Conservation (phyloP, 495 filamentous ascomycete genomes). For the Neurospora sp. region DNA sequence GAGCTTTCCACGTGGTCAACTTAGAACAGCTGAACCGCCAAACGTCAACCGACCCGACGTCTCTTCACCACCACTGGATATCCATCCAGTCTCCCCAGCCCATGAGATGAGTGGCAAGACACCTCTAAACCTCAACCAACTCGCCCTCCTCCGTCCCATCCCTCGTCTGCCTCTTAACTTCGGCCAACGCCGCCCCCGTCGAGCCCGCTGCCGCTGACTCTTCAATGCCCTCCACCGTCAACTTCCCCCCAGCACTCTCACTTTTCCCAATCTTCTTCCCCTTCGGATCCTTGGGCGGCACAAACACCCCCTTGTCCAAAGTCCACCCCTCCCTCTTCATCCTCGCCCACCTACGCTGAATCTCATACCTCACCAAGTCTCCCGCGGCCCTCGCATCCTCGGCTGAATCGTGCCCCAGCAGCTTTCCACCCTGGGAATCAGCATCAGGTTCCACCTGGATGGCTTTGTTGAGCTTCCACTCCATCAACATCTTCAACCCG, state of each 20-base stretch:
- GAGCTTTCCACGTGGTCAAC: too few relatives aligned
- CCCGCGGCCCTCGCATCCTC: constrained; percentile 87
- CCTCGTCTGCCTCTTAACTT: neutral
- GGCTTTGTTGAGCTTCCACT: constrained; percentile 51
- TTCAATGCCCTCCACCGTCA: neutral
- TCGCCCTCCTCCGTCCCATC: neutral
- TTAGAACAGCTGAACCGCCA: too few relatives aligned
- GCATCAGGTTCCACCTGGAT: constrained; percentile 65
- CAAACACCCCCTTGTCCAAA: constrained; percentile 35
- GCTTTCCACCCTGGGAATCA: constrained; percentile 6
- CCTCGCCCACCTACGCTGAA: constrained; percentile 52
- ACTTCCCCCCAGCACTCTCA: neutral
- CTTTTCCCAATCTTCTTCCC: neutral
- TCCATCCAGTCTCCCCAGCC: neutral
- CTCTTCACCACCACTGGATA: neutral
- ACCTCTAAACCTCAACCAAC: neutral
- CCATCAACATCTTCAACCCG: constrained; percentile 59
- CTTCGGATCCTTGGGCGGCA: constrained; percentile 36
- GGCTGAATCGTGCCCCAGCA: constrained; percentile 68
- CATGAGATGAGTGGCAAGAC: neutral
- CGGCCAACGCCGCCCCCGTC: neutral
- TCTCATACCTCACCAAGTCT: constrained; percentile 62
- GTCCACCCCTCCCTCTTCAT: constrained; percentile 57
- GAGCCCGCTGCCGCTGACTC: neutral
- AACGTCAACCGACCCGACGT: neutral